phyloP scores from a whole-genome alignment of 257 asterid genomes.

The Verbena officinalis region DNA sequence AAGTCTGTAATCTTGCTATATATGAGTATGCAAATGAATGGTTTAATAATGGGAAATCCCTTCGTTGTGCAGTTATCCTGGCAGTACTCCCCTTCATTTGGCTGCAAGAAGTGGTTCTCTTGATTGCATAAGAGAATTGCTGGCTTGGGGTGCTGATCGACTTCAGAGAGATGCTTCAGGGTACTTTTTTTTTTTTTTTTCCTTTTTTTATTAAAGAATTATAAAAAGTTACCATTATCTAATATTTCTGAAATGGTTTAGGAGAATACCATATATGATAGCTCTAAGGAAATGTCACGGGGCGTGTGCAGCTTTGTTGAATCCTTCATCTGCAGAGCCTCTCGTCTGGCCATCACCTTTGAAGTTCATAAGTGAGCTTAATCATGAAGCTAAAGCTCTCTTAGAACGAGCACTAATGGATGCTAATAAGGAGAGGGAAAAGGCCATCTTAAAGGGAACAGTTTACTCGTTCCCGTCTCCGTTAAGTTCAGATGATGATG shows the following conservation, averaged over 20 bases:
- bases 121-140: conserved; percentile 73
- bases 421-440: conserved; percentile 70
- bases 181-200: conserved; percentile 27
- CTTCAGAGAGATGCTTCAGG: conserved; percentile 63
- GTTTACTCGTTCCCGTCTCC: conserved; percentile 44
- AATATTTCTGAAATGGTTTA: conserved; percentile 16
- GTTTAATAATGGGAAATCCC: neutral
- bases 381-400: conserved; percentile 61
- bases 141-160: conserved; percentile 80
- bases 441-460: conserved; percentile 51
- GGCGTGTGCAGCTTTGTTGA: conserved; percentile 71
- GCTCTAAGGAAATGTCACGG: conserved; percentile 60
- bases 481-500: conserved; percentile 49
- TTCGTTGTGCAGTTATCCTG: conserved; percentile 56
- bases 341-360: conserved; percentile 77
- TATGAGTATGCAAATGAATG: neutral
- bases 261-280: conserved; percentile 71
- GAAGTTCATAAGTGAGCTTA: conserved; percentile 69
- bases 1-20: neutral
- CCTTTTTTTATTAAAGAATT: neutral
- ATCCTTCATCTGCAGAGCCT: conserved; percentile 79
- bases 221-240: neutral
- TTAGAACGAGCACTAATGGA: conserved; percentile 62
- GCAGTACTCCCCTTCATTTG: conserved; percentile 97
- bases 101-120: conserved; percentile 98